Percentiles rank a stretch among this genome's conserved stretches.
phyloP scores from a whole-genome alignment of 805 yeast genomes.

The Pichia manshurica region DNA sequence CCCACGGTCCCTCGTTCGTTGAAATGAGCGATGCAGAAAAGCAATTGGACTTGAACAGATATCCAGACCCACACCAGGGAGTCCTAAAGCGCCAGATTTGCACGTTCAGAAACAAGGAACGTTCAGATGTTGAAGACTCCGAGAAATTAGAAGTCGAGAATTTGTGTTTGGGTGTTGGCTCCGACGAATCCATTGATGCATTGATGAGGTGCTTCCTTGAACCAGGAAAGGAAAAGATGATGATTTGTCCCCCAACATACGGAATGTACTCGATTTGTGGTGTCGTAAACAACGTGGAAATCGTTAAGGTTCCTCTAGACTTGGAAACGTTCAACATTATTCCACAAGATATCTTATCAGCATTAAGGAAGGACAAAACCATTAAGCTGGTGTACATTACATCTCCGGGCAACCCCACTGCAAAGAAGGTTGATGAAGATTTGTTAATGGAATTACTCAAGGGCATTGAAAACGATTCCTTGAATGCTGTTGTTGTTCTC shows the following conservation, averaged over 20 bases:
- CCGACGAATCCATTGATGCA: conserved; percentile 92
- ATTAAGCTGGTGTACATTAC: conserved; percentile 81
- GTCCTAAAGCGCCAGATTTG: conserved; percentile 68
- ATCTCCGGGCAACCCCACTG: conserved; percentile 98
- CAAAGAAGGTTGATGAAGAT: conserved; percentile 46
- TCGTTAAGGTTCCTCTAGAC: conserved; percentile 69
- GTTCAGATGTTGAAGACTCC: conserved; percentile 15
- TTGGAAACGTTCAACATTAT: conserved; percentile 62
- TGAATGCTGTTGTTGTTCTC: conserved; percentile 76
- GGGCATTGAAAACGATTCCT: conserved; percentile 33
- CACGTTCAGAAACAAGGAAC: conserved; percentile 57
- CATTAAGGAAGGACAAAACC: conserved; percentile 47
- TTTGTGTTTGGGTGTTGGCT: conserved; percentile 91
- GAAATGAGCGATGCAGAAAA: conserved; percentile 40
- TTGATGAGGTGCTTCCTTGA: conserved; percentile 75
- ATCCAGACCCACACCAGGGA: conserved; percentile 94
- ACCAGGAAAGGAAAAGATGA: conserved; percentile 77
- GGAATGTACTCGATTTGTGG: conserved; percentile 96
- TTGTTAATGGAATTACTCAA: conserved; percentile 45
- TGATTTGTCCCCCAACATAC: conserved; percentile 92
- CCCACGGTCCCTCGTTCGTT: conserved; percentile 77
- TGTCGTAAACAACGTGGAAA: conserved; percentile 77
- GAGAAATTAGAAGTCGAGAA: conserved; percentile 45
- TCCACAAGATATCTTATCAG: conserved; percentile 45
- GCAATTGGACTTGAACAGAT: conserved; percentile 66